A percentile compares a stretch with the other conserved stretches of the same genome.
Evolutionary conservation across 441 rosid genomes (phyloP).

Genomic region (Adansonia gregorii): DNA sequence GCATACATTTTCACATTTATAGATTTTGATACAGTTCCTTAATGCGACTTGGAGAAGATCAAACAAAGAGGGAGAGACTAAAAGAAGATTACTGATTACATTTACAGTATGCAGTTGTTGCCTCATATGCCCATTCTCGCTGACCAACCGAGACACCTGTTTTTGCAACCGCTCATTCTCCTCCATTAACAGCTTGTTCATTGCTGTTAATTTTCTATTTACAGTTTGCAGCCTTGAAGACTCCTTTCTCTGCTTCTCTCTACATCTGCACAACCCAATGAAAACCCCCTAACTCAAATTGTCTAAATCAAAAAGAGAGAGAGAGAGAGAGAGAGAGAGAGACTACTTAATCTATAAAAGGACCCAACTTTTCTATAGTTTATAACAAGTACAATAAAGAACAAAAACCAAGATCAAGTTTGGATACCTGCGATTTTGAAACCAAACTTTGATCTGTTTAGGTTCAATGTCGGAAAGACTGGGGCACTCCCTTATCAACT

Average conservation of each 20-base stretch:
- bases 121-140: conserved; percentile 89
- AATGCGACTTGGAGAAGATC: not conserved
- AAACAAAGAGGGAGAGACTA: not conserved
- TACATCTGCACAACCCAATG: conserved; percentile 61
- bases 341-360: not conserved
- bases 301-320: conserved; percentile 23
- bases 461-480: conserved; percentile 92
- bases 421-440: conserved; percentile 83
- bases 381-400: not conserved
- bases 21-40: not conserved
- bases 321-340: not conserved
- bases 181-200: conserved; percentile 98
- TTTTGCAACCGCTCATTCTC: conserved; percentile 97
- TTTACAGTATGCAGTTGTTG: conserved; percentile 82
- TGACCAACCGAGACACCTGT: conserved; percentile 95
- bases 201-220: conserved; percentile 85
- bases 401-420: not conserved
- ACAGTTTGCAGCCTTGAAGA: conserved; percentile 90
- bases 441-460: conserved; percentile 99
- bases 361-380: not conserved
- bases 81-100: conserved; percentile 24
- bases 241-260: conserved; percentile 98
- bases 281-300: conserved; percentile 23
- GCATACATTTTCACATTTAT: not conserved
- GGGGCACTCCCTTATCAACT: conserved; percentile 92